phyloP scores from a whole-genome alignment of 768 basidiomycete genomes.

The Suillus luteus region DNA sequence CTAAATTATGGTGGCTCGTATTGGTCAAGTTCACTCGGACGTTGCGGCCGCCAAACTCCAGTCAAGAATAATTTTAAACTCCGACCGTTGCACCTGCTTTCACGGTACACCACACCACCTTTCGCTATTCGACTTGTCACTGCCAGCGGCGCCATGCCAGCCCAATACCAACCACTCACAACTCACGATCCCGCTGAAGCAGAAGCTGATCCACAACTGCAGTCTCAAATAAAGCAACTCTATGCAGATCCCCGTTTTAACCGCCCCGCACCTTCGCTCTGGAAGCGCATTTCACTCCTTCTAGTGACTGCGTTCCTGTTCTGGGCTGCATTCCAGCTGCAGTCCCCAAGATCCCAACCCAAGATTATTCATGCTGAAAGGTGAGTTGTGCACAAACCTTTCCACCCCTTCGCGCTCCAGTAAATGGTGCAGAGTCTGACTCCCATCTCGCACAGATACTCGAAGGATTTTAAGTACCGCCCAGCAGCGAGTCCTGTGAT shows the following conservation, averaged over 20 bases:
- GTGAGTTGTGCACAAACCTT: constrained; percentile 38
- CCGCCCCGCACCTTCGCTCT: constrained; percentile 42
- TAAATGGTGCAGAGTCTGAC: not conserved
- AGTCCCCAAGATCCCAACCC: constrained; percentile 32
- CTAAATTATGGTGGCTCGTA: not conserved
- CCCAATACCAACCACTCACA: constrained; percentile 3
- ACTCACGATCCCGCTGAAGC: constrained; percentile 1
- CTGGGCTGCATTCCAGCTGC: constrained; percentile 45
- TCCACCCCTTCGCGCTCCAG: not conserved
- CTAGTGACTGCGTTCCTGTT: constrained; percentile 42
- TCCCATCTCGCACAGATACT: constrained; percentile 57
- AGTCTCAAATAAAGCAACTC: constrained; percentile 9
- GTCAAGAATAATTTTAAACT: not conserved
- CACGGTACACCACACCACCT: not conserved
- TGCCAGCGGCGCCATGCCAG: not conserved
- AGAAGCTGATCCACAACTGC: constrained; percentile 1
- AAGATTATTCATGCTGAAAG: constrained; percentile 63
- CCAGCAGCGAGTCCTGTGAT: constrained; percentile 86
- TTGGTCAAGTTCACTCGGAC: not conserved
- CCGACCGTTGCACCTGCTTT: not conserved
- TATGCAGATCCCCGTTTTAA: constrained; percentile 37
- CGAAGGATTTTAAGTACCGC: constrained; percentile 77
- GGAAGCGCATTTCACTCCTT: constrained; percentile 51
- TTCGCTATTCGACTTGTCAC: not conserved
- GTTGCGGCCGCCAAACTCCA: not conserved